phyloP scores from a whole-genome alignment of 371 early-diverging fungal species.

The Blastocladiella emersonii region DNA sequence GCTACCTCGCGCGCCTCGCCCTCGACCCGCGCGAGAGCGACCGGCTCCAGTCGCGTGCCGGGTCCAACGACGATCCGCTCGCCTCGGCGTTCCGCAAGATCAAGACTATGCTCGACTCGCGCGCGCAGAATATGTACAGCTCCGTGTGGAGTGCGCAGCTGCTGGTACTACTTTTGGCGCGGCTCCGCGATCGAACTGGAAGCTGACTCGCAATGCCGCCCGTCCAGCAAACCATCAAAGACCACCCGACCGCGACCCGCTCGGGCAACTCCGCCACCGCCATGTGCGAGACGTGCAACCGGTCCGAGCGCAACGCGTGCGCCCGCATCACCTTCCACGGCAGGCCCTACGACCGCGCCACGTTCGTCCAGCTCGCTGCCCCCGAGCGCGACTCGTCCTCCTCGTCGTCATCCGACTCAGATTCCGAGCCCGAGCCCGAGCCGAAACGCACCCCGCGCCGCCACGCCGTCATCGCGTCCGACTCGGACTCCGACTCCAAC shows the following conservation, averaged over 20 bases:
- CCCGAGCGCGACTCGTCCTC: not conserved
- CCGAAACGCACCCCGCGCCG: too few relatives aligned
- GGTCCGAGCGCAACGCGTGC: not conserved
- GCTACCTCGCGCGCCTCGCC: not conserved
- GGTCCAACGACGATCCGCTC: not conserved
- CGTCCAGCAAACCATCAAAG: too few relatives aligned
- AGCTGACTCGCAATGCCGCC: too few relatives aligned
- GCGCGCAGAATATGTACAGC: not conserved
- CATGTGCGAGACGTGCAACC: slow-evolving; percentile 1
- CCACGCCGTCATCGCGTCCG: not conserved
- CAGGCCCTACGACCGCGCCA: not conserved
- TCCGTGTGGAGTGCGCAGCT: not conserved
- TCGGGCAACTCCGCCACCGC: not conserved
- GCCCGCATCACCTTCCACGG: not conserved
- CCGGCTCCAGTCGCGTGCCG: not conserved
- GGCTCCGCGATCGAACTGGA: too few relatives aligned
- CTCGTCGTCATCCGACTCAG: not conserved
- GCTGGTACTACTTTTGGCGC: not conserved
- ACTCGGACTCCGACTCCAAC: not conserved
- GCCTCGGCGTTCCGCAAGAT: not conserved
- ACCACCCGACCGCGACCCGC: too few relatives aligned
- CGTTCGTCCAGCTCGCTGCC: not conserved
- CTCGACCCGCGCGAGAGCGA: not conserved
- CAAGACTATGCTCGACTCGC: not conserved
- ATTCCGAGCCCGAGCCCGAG: not conserved